Evolutionary conservation across 2,329 filamentous ascomycete genomes (phyloP).

Genomic region (Beauveria sp.): DNA sequence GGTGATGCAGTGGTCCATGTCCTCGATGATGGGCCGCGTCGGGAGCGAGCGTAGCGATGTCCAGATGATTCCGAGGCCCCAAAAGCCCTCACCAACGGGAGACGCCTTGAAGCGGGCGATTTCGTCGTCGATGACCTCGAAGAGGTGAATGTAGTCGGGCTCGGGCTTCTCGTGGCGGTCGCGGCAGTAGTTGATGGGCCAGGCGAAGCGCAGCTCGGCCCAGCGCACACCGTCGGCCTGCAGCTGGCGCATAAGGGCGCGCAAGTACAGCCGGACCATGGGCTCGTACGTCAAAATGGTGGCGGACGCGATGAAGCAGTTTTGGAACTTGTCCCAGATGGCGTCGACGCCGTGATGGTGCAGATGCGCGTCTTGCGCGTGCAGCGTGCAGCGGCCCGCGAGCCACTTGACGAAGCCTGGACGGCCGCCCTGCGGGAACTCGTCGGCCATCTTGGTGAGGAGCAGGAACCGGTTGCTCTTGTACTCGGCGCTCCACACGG

Average conservation of each 20-base stretch:
- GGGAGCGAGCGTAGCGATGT: conserved; percentile 60
- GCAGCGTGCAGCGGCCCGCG: conserved; percentile 63
- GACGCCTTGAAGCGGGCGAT: conserved; percentile 66
- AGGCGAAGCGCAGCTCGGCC: conserved; percentile 71
- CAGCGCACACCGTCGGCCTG: conserved; percentile 78
- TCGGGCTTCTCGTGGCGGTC: conserved; percentile 60
- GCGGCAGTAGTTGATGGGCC: conserved; percentile 62
- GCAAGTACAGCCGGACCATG: conserved; percentile 71
- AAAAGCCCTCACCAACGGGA: conserved; percentile 67
- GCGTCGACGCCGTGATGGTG: conserved; percentile 79
- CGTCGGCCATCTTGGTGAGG: conserved; percentile 55
- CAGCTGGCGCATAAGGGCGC: conserved; percentile 61
- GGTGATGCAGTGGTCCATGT: conserved; percentile 81
- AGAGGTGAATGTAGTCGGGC: conserved; percentile 59
- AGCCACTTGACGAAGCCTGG: conserved; percentile 72
- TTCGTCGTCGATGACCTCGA: conserved; percentile 69
- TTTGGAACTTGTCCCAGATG: conserved; percentile 75
- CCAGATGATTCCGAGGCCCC: conserved; percentile 82
- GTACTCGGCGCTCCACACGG: conserved; percentile 64
- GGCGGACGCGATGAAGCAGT: conserved; percentile 65
- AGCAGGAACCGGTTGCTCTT: conserved; percentile 49
- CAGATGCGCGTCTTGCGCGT: conserved; percentile 61
- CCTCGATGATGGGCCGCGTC: conserved; percentile 61
- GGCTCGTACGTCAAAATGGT: conserved; percentile 84
- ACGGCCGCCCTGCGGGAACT: conserved; percentile 66